Base-by-base conservation (phyloP, 768 basidiomycete genomes). In the Tylopilus subfusipes region DNA sequence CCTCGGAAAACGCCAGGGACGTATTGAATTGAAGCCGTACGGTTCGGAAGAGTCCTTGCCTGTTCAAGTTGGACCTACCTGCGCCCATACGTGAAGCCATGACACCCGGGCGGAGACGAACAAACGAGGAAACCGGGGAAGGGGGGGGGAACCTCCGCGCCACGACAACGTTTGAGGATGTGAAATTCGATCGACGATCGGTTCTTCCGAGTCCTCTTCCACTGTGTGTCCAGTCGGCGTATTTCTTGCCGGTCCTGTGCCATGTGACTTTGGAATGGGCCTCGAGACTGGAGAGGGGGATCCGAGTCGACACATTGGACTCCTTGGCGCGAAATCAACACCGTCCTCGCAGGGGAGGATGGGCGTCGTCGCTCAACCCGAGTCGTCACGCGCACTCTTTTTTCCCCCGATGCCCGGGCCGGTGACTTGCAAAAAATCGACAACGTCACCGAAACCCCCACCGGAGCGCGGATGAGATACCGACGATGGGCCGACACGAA, bases 1-100 rank as follows among this genome's bases (percentile, higher is more conserved):
- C 57, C 57, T 58, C 57, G 57, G 55, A 58, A 27, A 4, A 50
- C 29, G 25, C 25, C 18, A 31, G 25, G 5, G 14, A 5, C 42
- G 18, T 16, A 36, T 18, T 36, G 34, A 36, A 36, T 36, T 36
- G 34, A 36, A 36, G 16, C 34, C 34, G 34, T 18, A 16, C 34
- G 18, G 16, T 18, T 18, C 34, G 34, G 34, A 33, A 18, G 14
- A 36, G n/a, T n/a, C 34, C 34, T 34, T 34, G 33, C 33, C 16
- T 34, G 33, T 36, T n/a, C n/a, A n/a, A n/a, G n/a, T n/a, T 14
- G 34, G 34, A 36, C 34, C 34, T 5, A 34, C 14, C 13, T 16
- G 33, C 13, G 13, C 31, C 31, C 31, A 33, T 33, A 33, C 31
- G 31, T 33, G 12, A 33, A 33, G 31, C 31, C 31, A 10, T 13